Percentiles rank a stretch among this genome's conserved stretches.
These are phyloP conservation scores for Cymbopogon flexuosus DNA, from an alignment of 202 grass and related monocot species.

Conservation along the genomic window DNA sequence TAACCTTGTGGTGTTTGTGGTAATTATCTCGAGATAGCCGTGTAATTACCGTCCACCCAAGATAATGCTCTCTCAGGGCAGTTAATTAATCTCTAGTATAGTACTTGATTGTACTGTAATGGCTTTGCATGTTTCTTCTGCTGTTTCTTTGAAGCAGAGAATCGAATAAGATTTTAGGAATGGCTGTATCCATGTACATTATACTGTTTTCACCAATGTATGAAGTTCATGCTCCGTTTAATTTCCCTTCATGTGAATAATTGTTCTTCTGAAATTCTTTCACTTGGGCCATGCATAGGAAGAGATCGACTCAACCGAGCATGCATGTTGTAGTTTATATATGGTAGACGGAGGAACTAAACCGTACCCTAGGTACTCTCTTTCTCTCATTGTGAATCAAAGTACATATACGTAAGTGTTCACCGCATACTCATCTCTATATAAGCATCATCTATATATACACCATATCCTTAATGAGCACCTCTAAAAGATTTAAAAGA, in stretches of 20 bases:
- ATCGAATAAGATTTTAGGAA: slow-evolving; percentile 28
- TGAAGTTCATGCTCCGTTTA: slow-evolving; percentile 16
- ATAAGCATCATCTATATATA: too few species aligned
- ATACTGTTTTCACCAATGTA: slow-evolving; percentile 21
- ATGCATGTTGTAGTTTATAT: neutral
- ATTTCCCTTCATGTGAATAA: neutral
- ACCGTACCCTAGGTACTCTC: too few species aligned
- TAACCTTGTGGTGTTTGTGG: slow-evolving; percentile 35
- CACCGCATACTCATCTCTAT: too few species aligned
- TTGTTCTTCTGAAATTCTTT: neutral
- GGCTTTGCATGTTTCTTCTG: neutral
- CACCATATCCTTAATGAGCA: too few species aligned
- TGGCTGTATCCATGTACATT: slow-evolving; percentile 29
- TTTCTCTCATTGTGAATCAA: too few species aligned
- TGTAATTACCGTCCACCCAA: slow-evolving; percentile 37
- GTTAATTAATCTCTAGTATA: slow-evolving; percentile 30
- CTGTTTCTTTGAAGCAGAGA: neutral
- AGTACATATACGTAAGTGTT: too few species aligned
- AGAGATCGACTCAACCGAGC: neutral
- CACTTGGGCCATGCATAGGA: too few species aligned
- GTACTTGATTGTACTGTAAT: neutral
- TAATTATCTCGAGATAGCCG: slow-evolving; percentile 32
- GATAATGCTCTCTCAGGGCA: slow-evolving; percentile 22
- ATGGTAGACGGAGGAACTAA: neutral
- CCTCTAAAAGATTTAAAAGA: too few species aligned